Conservation (phyloP, 2,329 filamentous ascomycete species). For the Xylaria hypoxylon region DNA sequence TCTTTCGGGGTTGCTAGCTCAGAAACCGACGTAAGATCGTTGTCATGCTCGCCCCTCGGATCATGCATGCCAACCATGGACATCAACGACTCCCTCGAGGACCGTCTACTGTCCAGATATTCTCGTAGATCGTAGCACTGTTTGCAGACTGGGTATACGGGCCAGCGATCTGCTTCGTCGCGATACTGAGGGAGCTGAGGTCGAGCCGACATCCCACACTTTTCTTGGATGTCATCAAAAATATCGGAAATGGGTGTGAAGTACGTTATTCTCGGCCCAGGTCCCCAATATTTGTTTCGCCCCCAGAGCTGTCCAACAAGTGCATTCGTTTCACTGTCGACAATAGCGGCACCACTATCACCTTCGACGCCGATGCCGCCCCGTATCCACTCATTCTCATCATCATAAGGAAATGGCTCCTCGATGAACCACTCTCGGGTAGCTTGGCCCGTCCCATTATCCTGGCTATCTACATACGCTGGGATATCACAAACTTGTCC, state of each 20-base stretch:
- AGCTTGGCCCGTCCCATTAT: slow-evolving; percentile 56
- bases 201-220: slow-evolving; percentile 54
- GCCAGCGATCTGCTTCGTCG: slow-evolving; percentile 56
- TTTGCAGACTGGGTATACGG: slow-evolving; percentile 56
- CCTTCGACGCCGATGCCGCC: slow-evolving; percentile 60
- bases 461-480: slow-evolving; percentile 55
- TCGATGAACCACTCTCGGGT: slow-evolving; percentile 62
- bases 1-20: slow-evolving; percentile 59
- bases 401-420: slow-evolving; percentile 53
- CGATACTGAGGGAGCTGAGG: slow-evolving; percentile 57
- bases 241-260: slow-evolving; percentile 60
- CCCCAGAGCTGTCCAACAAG: slow-evolving; percentile 60
- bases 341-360: slow-evolving; percentile 58
- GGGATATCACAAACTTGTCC: slow-evolving; percentile 59
- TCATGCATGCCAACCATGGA: slow-evolving; percentile 55
- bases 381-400: slow-evolving; percentile 59
- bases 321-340: slow-evolving; percentile 55
- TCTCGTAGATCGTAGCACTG: slow-evolving; percentile 57
- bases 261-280: slow-evolving; percentile 56
- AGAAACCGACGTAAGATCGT: slow-evolving; percentile 56
- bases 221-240: slow-evolving; percentile 60
- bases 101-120: slow-evolving; percentile 57
- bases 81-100: slow-evolving; percentile 56
- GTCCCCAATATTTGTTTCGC: slow-evolving; percentile 57
- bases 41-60: slow-evolving; percentile 51